Evolutionary conservation across 768 basidiomycete genomes (phyloP), one percentile per base, ranked within the genome.

Genomic region (Boletus reticuloceps): DNA sequence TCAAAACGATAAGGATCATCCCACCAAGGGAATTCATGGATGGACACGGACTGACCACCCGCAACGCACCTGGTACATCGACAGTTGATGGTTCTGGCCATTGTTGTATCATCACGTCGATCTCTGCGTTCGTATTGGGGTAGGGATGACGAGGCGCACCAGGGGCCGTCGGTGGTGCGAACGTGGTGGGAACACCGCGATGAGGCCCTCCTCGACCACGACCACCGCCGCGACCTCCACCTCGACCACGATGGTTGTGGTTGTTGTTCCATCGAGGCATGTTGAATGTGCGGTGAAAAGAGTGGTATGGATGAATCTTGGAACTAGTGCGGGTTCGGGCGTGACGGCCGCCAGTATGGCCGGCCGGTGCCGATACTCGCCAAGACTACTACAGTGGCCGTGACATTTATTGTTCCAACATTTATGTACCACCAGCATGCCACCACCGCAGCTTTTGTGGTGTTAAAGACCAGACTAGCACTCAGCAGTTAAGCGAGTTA

Each of bases 221-320:
- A 27, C 70, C 67, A 32, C 62, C 55, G 5, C 71, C 67, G 40
- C 60, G 60, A 7, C 68, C 64, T 36, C 61, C 57, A 39, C 59
- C 62, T 27, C 54, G 54, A 43, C 37, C 55, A 37, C 67, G 65
- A n/a, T 70, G 58, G 45, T 63, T 56, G 31, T 61, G 22, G 51
- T 64, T 44, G 1, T 65, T 40, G n/a, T 55, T 58, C 48, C 53
- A 36, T 54, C 44, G 29, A n/a, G 64, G 64, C 69, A 70, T 52
- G 20, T 37, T 29, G 29, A 27, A 27, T 27, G 27, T 27, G 9
- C 13, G 16, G 36, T 12, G 16, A 16, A 37, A 37, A 40, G 40
- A 45, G 34, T 13, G 41, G 37, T 43, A 45, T 63, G 5, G 37
- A 50, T 37, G 13, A 37, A 17, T 37, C 29, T 29, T 29, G 29